Evolutionary conservation across 192 early-diverging fungal species (phyloP).

Genomic region (Fimicolochytrium jonesii): DNA sequence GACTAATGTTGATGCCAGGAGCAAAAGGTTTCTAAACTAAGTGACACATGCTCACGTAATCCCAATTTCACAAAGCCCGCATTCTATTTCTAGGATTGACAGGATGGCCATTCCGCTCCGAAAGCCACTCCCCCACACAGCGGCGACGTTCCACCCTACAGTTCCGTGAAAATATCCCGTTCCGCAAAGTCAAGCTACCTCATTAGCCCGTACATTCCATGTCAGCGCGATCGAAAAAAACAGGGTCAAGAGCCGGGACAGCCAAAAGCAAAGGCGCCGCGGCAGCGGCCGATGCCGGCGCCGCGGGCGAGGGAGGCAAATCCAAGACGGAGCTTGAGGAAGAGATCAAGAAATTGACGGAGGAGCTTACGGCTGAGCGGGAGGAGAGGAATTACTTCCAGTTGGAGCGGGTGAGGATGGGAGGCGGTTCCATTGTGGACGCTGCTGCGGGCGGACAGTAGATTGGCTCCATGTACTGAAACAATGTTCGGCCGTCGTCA

Average conservation of each 20-base stretch:
- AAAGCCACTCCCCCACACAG: no score
- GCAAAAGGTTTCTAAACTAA: no score
- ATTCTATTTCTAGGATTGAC: no score
- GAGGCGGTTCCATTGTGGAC: background rate
- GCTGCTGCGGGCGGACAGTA: background rate
- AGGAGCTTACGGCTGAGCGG: conserved; percentile 48
- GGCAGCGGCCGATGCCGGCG: conserved; percentile 11
- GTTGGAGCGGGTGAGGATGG: conserved; percentile 48
- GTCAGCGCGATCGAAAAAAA: no score
- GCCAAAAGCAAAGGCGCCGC: conserved; percentile 19
- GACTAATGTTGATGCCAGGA: no score
- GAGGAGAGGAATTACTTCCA: conserved; percentile 63
- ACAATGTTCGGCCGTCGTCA: background rate
- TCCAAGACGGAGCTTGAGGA: conserved; percentile 38
- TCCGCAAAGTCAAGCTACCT: no score
- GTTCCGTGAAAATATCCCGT: no score
- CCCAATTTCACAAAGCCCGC: no score
- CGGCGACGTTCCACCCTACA: no score
- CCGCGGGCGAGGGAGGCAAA: conserved; percentile 25
- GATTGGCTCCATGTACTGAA: background rate
- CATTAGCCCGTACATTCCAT: no score
- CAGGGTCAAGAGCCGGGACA: conserved; percentile 17
- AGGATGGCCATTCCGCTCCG: no score
- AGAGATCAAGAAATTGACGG: conserved; percentile 47
- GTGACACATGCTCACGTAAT: no score